Evolutionary conservation across 768 basidiomycete species (phyloP), one percentile per base, ranked within the genome.

Genomic region (Termitomyces sp.): DNA sequence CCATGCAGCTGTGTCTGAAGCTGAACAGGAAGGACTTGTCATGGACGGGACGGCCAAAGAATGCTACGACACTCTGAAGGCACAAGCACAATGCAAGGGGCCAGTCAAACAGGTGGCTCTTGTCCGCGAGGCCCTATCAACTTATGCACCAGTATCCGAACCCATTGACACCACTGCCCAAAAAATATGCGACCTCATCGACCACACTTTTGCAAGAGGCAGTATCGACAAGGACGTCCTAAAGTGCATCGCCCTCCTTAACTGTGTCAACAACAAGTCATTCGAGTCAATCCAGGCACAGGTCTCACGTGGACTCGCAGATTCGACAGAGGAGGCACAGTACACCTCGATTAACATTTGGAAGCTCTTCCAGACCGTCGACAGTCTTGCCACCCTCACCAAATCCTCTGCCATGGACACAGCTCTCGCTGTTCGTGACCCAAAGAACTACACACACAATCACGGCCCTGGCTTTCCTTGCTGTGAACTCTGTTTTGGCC

Each of bases 221-320:
- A 32, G 48, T 0, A 56, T 68, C 33, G 57, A 48, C n/a, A 7
- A 39, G 4, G 64, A 68, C 7, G 51, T 68, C 7, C 64, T 67
- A 33, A 64, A 58, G 7, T 58, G 61, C 2, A 65, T 65, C 13
- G 45, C 52, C 0, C 13, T 67, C 4, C 28, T 28, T 4, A 63
- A 67, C 32, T 33, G 48, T 13, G 61, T 66, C 4, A 59, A 59
- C 16, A 50, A 58, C 45, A 20, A 53, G 11, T 58, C 52, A 16
- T 57, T 55, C 2, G 49, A 65, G 53, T 51, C n/a, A 38, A 55
- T 44, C 52, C 62, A 15, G 59, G 59, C 40, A 42, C 28, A 28
- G 28, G 40, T 13, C 40, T 42, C 40, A 13, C 28, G 28, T 4
- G 28, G 28, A 4, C 28, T 28, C 28, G 28, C 28, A 2, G 28